Conservation (phyloP, 306 rosid species). For the Quercus suber region DNA sequence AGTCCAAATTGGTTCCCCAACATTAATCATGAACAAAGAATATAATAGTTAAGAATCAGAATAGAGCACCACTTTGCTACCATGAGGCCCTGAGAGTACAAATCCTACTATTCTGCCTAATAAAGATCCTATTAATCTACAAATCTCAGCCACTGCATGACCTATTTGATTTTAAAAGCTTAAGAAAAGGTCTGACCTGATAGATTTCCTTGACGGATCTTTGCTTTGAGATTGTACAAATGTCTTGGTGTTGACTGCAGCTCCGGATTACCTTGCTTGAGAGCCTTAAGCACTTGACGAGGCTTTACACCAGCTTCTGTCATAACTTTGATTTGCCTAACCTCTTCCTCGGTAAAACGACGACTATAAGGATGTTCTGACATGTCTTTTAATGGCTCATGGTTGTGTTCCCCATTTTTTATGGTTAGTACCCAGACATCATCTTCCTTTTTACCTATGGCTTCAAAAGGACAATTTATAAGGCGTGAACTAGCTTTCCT, state of each 20-base stretch:
- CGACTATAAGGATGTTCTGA: conserved; percentile 80
- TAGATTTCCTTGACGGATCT: conserved; percentile 72
- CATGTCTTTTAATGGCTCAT: conserved; percentile 71
- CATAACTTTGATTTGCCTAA: conserved; percentile 59
- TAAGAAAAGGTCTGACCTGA: conserved; percentile 45
- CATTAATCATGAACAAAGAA: background rate
- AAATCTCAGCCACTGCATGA: conserved; percentile 1
- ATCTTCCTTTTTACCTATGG: conserved; percentile 65
- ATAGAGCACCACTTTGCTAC: background rate
- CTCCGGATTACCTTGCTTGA: conserved; percentile 70
- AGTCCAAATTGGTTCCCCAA: background rate
- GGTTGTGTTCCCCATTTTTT: conserved; percentile 71
- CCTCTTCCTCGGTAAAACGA: conserved; percentile 71
- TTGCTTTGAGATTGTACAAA: conserved; percentile 76
- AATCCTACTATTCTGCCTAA: background rate
- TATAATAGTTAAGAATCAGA: background rate
- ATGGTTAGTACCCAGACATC: conserved; percentile 64
- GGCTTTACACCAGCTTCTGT: conserved; percentile 79
- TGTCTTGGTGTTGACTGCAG: conserved; percentile 79
- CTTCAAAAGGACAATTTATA: conserved; percentile 81
- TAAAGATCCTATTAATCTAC: conserved; percentile 7
- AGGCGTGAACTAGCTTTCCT: conserved; percentile 74
- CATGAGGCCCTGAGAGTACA: background rate
- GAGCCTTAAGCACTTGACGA: conserved; percentile 73
- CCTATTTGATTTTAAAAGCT: conserved; percentile 14